Base-by-base conservation (phyloP, 352 stramenopile genomes). In the Globisporangium polare region DNA sequence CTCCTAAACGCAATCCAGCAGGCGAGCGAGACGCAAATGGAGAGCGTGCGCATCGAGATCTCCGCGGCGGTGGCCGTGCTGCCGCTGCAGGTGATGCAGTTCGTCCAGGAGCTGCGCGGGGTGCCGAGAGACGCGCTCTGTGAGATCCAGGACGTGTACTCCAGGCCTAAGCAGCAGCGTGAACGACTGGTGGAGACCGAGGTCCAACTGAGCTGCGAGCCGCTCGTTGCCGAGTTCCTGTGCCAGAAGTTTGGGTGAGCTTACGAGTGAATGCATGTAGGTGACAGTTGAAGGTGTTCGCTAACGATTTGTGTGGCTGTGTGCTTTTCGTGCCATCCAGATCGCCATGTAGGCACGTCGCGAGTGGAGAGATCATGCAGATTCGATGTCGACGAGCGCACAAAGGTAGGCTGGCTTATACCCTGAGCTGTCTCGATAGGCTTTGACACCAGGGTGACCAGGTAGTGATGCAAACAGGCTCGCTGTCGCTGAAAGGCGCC, bases 191-290 rank as follows among this genome's bases (percentile, higher is more conserved):
- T 62, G n/a, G 62, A 45, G 13, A 66, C 55, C 12, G 46, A 49
- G 10, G 72, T 79, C 0, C 68, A 79, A 9, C 56, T 89, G 45
- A 72, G 41, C 37, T 90, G 80, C 45, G 80, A 86, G 13, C 57
- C 68, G 5, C 45, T 13, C 0, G 75, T 92, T n/a, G 72, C 75
- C 2, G 69, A 68, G 5, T 89, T 89, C 65, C 63, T 92, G 2
- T 89, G 76, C 62, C 63, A 82, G 18, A 81, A 80, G 24, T 92
- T 92, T 52, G 41, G 64, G 77, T 84, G 66, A 17, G 58, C 39
- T 7, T 29, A 18, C 10, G 5, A 20, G 2, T n/a, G 20, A 7
- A 3, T 5, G 15, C 17, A 27, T 6, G n/a, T 43, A 35, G 2
- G 17, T 4, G 15, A 2, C 8, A 2, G 1, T 5, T 35, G n/a